phyloP scores from a whole-genome alignment of 306 rosid genomes.

The Quercus ilex region DNA sequence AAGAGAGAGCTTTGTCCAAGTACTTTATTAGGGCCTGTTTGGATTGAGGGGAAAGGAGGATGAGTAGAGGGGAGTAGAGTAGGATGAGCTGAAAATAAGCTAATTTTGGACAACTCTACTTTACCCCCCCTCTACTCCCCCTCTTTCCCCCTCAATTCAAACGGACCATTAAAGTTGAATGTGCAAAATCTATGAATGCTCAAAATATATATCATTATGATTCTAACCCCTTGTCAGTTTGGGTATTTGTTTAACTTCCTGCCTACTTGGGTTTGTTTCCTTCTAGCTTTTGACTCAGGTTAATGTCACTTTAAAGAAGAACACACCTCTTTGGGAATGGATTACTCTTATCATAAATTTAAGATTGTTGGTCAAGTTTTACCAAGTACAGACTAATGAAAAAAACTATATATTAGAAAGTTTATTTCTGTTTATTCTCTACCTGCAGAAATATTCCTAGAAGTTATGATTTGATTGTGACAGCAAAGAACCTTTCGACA shows the following conservation, averaged over 20 bases:
- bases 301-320: background rate
- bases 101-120: no score
- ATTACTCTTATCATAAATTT: background rate
- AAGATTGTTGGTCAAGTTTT: background rate
- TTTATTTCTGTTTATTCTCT: constrained; percentile 1
- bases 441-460: constrained; percentile 9
- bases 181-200: background rate
- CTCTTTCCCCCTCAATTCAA: no score
- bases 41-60: no score
- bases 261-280: background rate
- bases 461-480: constrained; percentile 11
- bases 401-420: background rate
- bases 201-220: background rate
- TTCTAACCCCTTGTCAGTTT: background rate
- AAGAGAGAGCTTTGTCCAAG: background rate
- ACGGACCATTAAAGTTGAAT: background rate
- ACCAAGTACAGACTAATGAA: background rate
- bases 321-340: background rate
- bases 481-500: constrained; percentile 5
- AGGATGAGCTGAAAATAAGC: no score
- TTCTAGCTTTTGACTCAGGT: background rate
- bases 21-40: no score
- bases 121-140: no score
- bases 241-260: background rate
- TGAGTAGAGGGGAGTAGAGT: no score